Evolutionary conservation across 208 protist species (phyloP), one percentile per base, ranked within the genome.

Genomic region (Trypanosoma lewisi): DNA sequence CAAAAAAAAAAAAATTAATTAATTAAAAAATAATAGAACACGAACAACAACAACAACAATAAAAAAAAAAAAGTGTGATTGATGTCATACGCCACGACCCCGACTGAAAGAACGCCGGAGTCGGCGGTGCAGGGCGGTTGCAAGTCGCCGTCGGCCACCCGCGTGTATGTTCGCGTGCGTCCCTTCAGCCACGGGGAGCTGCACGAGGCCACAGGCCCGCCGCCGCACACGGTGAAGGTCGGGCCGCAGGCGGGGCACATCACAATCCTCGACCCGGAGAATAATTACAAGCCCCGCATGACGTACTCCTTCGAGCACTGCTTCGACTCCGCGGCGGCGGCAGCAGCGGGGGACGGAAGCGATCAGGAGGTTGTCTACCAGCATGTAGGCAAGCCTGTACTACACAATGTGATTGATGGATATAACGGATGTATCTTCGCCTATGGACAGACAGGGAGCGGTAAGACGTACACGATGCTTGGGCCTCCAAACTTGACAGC

Each of bases 151-250:
- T 55, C 30, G 5, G 54, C 66, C 1, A 72, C 57, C 17, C 31
- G 27, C 7, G 84, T 94, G 1, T 94, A 85, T 66, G 82, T 94
- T 0, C 87, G 87, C 27, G 78, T 94, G 23, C 76, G 87, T 2
- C 87, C 87, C 14, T 87, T 94, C 60, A 83, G 67, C 42, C 65
- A 84, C 62, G 76, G 83, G 1, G 85, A 93, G 54, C 72, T 85
- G 0, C 60, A 72, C 23, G 63, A 86, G 28, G 16, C 4, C 25
- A 41, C 41, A 16, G 54, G 57, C 36, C 47, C 47, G 7, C 48
- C 66, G 25, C 81, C 80, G 58, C 75, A 65, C 53, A 89, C 84
- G 17, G 54, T 94, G 16, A 64, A 59, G 58, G 77, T 94, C 36
- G 84, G 86, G 54, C 17, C 75, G 1, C 17, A 63, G 14, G 57